Base-by-base conservation (phyloP, 2,329 filamentous ascomycete genomes). In the Simplicillium sp. region DNA sequence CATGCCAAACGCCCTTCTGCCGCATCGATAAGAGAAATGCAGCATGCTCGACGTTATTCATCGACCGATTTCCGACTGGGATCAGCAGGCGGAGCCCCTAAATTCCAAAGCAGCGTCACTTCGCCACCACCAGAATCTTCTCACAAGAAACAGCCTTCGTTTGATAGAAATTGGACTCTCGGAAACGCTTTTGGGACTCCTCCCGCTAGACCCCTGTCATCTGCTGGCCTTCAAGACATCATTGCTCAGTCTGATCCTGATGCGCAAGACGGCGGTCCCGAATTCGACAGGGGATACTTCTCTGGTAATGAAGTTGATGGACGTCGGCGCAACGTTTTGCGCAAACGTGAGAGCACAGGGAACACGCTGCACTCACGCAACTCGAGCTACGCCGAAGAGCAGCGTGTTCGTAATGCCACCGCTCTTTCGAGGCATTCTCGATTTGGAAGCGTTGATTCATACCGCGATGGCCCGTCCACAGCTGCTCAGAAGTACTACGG, bases 261-360 rank as follows among this genome's bases (percentile, higher is more conserved):
- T 11, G 51, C 64, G 12, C 67, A 67, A 46, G 71, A 76, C 44
- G 68, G 68, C 8, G 64, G 65, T 13, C 60, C 68, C 17, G 85
- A 94, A 45, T 60, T 87, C 13, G 92, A 97, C 53, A 77, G 87
- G 29, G 90, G 89, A 17, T 97, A 97, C 60, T 95, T 96, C 56
- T 96, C 90, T 7, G 87, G 89, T 3, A 84, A 84, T 13, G 90
- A 97, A 54, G 70, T 80, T 11, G 88, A 96, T 47, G 76, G 76
- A 34, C 78, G 83, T 43, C 80, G 77, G 51, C 77, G 85, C 36
- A 94, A 87, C 55, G 70, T 92, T 36, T 67, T 96, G 48, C 87
- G 86, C 60, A 94, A 92, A 64, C 81, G 85, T 43, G 77, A 80
- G 44, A 81, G 77, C 46, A 61, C 43, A 37, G 20, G 20, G 9